Base-by-base conservation (phyloP, 2,329 filamentous ascomycete species). In the Cercospora beticola region DNA sequence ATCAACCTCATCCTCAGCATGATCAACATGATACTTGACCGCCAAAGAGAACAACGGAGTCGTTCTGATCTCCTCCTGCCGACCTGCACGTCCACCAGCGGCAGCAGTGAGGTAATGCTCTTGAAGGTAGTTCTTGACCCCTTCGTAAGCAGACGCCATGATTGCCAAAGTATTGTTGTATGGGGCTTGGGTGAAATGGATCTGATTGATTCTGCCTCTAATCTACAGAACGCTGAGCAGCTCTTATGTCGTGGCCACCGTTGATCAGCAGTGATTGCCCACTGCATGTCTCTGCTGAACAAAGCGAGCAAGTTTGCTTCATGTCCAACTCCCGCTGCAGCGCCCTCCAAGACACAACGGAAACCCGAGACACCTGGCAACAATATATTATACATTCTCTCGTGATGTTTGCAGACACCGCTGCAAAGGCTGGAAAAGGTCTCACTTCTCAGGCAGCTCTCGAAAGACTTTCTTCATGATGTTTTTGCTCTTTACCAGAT, bases 401-500 rank as follows among this genome's bases (percentile, higher is more conserved):
- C 36, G 12, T n/a, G 5, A n/a, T 23, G 28, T 16, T 4, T 10
- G 21, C 60, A 62, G 23, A 52, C 28, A 4, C 40, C 10, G 21
- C n/a, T 49, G 21, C 40, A n/a, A 18, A 33, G n/a, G 6, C 28
- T 7, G 7, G 16, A 9, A 18, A 16, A 56, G n/a, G 52, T 63
- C 57, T 72, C 65, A 78, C 70, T 76, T 78, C 54, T 64, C 46
- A 30, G 75, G 74, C 70, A 78, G 59, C 54, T 78, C 76, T 64
- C 73, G 28, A 65, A 99, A 99, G 5, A 98, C 92, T 77, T 88
- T 87, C 70, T 89, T 90, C 74, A 99, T 95, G 69, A 99, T 97
- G 80, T 95, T 93, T 71, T 94, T 88, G 71, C 93, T 95, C 82
- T 97, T 97, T 69, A 93, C 88, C 74, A 99, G 78, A 80, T 99